These are phyloP conservation scores for Astrothelium macrocarpum DNA, from an alignment of 495 filamentous ascomycete species.

Conservation along the genomic window DNA sequence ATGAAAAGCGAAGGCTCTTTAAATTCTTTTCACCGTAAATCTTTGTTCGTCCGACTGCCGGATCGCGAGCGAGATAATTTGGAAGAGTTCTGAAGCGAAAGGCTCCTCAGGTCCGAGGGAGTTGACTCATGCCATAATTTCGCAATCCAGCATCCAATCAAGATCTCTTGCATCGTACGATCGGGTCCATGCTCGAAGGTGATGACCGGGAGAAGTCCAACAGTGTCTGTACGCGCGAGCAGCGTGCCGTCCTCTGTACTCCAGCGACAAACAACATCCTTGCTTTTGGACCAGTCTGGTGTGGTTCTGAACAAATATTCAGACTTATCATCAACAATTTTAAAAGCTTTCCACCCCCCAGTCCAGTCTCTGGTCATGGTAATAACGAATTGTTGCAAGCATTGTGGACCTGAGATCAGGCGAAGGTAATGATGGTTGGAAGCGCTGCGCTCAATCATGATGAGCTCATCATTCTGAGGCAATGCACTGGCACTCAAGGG, in stretches of 20 bases:
- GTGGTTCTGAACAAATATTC: not conserved
- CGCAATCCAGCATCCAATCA: not conserved
- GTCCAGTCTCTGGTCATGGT: not conserved
- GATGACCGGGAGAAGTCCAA: not conserved
- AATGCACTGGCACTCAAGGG: not conserved
- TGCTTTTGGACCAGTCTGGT: not conserved
- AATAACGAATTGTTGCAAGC: not conserved
- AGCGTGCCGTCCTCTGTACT: not conserved
- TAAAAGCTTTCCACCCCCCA: not conserved
- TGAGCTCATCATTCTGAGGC: not conserved
- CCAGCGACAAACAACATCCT: not conserved
- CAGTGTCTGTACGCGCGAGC: not conserved
- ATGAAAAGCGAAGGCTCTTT: too few relatives aligned
- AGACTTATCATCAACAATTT: not conserved
- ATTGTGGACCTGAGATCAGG: not conserved
- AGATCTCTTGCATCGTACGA: not conserved
- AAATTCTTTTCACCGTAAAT: too few relatives aligned
- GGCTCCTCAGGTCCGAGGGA: too few relatives aligned
- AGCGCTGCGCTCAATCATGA: not conserved
- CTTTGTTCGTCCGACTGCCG: too few relatives aligned
- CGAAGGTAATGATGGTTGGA: not conserved
- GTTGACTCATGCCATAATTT: not conserved
- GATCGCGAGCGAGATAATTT: too few relatives aligned
- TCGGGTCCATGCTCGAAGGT: not conserved
- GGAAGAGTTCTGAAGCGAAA: too few relatives aligned